These are phyloP conservation scores for Skeletonema costatum DNA, from an alignment of 108 stramenopile species.

Conservation along the genomic window DNA sequence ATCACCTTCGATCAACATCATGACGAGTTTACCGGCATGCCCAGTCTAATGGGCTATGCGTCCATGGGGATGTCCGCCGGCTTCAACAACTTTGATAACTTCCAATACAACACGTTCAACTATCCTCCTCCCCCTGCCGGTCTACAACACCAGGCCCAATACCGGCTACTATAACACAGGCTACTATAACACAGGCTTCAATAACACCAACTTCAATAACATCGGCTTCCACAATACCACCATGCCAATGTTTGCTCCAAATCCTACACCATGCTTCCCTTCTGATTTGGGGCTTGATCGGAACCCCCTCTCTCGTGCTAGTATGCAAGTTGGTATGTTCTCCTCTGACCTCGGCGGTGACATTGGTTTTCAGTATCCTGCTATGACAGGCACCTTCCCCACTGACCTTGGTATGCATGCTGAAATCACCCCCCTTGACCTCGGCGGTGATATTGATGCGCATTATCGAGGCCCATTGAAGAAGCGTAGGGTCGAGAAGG, in stretches of 20 bases:
- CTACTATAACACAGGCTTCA: background rate
- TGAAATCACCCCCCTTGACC: background rate
- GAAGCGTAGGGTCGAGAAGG: slow-evolving; percentile 1
- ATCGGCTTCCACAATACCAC: background rate
- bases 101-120: background rate
- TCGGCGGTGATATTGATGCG: background rate
- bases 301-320: background rate
- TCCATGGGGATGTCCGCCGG: background rate
- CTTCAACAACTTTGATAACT: background rate
- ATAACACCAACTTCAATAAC: background rate
- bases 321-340: background rate
- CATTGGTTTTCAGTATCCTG: background rate
- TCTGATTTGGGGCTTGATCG: background rate
- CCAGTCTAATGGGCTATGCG: background rate
- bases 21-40: background rate
- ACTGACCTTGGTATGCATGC: background rate
- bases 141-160: background rate
- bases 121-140: background rate
- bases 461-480: background rate
- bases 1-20: background rate
- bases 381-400: background rate
- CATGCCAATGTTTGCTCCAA: background rate
- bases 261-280: background rate
- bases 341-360: background rate
- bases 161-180: background rate